Percentiles rank a stretch among this genome's conserved stretches.
These are phyloP conservation scores for Acacia crassicarpa DNA, from an alignment of 306 rosid species.

Conservation along the genomic window DNA sequence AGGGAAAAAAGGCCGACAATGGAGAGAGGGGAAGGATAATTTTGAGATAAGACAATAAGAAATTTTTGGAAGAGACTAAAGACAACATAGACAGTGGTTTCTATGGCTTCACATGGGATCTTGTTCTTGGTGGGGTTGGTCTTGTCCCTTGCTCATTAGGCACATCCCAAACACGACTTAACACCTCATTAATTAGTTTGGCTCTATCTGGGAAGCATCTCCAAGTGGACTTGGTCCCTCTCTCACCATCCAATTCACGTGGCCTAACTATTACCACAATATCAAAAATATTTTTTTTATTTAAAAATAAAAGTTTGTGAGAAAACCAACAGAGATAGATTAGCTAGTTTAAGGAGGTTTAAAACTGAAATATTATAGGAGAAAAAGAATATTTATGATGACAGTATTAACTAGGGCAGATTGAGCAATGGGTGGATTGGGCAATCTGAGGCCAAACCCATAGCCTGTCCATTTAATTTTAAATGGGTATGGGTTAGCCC, in stretches of 20 bases:
- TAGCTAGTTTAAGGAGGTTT: no score
- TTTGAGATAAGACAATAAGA: slow-evolving; percentile 38
- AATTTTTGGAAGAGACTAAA: slow-evolving; percentile 35
- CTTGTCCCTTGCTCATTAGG: slow-evolving; percentile 36
- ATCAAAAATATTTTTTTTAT: not conserved
- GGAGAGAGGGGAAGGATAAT: slow-evolving; percentile 34
- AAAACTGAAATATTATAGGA: no score
- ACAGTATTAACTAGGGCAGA: no score
- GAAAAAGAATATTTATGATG: no score
- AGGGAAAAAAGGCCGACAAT: slow-evolving; percentile 38
- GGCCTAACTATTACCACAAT: slow-evolving; percentile 20
- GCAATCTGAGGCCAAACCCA: no score
- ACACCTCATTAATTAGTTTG: slow-evolving; percentile 15
- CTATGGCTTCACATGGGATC: slow-evolving; percentile 47
- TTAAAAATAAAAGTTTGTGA: no score
- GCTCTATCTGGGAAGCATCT: not conserved
- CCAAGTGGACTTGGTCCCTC: not conserved
- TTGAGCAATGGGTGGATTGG: no score
- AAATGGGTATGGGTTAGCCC: no score
- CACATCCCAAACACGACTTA: slow-evolving; percentile 29
- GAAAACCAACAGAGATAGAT: no score
- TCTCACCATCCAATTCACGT: not conserved
- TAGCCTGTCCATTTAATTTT: no score
- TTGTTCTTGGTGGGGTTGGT: slow-evolving; percentile 41
- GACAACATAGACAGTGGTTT: slow-evolving; percentile 41